A percentile compares a stretch with the other conserved stretches of the same genome.
Evolutionary conservation across 345 rosid genomes (phyloP).

Genomic region (Eucalyptus shirleyi): DNA sequence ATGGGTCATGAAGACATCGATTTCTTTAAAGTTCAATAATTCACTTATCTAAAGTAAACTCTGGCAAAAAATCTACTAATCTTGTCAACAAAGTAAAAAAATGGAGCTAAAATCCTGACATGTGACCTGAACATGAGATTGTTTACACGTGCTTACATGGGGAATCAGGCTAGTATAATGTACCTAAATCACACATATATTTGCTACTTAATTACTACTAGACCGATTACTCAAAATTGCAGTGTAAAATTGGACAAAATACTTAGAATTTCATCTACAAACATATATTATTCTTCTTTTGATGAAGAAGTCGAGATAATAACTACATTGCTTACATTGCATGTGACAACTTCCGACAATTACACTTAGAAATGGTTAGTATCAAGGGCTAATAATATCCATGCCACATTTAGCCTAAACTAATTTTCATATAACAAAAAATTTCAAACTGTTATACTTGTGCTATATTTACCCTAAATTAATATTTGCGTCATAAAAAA

Average conservation of each 20-base stretch:
- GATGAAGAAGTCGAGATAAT: neutral
- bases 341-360: neutral
- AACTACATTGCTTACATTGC: neutral
- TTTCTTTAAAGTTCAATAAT: no score
- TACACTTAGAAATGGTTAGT: neutral
- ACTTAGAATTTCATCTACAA: neutral
- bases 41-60: neutral
- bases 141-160: neutral
- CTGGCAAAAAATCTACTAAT: neutral
- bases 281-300: neutral
- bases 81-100: neutral
- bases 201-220: neutral
- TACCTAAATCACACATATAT: neutral
- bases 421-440: no score
- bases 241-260: neutral
- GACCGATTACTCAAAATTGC: neutral
- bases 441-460: no score
- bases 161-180: neutral
- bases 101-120: neutral
- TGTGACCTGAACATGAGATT: rapidly evolving
- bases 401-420: no score
- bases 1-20: neutral
- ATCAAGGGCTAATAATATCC: no score
- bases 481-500: no score
- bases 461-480: no score